A percentile compares a stretch with the other conserved stretches of the same genome.
phyloP scores from a whole-genome alignment of 208 protist genomes.

The Trypanosomatidae sp. region DNA sequence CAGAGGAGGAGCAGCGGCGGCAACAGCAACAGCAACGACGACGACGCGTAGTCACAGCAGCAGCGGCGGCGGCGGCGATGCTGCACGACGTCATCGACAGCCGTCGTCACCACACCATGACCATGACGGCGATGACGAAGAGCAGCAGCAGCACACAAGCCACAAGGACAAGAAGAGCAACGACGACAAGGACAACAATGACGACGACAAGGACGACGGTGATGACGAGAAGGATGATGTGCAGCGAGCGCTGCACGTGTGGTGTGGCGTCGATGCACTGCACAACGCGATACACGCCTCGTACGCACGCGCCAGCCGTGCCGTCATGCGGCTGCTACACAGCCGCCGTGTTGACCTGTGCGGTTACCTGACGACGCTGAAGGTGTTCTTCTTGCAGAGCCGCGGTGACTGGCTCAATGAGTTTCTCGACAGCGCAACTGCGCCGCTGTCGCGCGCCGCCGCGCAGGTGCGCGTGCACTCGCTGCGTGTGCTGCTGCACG shows the following conservation, averaged over 20 bases:
- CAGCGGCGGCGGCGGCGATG: too few relatives aligned
- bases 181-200: slow-evolving; percentile 10
- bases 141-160: too few relatives aligned
- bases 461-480: slow-evolving; percentile 62
- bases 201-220: too few relatives aligned
- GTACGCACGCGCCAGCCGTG: slow-evolving; percentile 60
- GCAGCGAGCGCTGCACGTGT: slow-evolving; percentile 6
- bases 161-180: too few relatives aligned
- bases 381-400: slow-evolving; percentile 70
- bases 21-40: too few relatives aligned
- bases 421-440: slow-evolving; percentile 75
- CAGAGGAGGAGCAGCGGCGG: too few relatives aligned
- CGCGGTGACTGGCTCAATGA: slow-evolving; percentile 75
- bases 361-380: slow-evolving; percentile 57
- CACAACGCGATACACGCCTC: slow-evolving; percentile 57
- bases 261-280: slow-evolving; percentile 48
- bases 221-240: too few relatives aligned
- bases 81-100: slow-evolving; percentile 5
- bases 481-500: slow-evolving; percentile 68
- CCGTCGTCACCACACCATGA: too few relatives aligned
- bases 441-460: slow-evolving; percentile 33
- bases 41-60: too few relatives aligned
- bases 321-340: slow-evolving; percentile 63
- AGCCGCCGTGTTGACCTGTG: slow-evolving; percentile 57
- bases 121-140: too few relatives aligned